phyloP scores from a whole-genome alignment of 768 basidiomycete species.

The Lactarius pseudohatsudake region DNA sequence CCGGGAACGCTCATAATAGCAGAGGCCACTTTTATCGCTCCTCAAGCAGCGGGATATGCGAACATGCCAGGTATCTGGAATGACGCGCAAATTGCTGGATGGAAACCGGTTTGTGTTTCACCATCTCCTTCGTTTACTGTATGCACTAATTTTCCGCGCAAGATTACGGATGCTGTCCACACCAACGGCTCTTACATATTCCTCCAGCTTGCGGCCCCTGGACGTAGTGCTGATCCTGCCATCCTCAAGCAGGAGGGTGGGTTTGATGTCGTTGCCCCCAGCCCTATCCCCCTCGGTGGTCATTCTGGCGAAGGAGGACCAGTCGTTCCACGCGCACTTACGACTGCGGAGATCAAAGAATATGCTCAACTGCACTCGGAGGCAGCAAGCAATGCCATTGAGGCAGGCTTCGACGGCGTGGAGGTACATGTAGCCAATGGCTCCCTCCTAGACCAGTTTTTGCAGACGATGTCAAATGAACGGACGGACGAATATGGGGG shows the following conservation, averaged over 20 bases:
- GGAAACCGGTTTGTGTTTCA: background rate
- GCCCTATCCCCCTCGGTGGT: background rate
- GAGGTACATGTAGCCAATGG: background rate
- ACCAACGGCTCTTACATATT: background rate
- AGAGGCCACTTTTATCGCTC: background rate
- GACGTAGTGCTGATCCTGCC: background rate
- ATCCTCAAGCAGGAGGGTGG: background rate
- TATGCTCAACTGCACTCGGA: background rate
- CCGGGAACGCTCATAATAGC: background rate
- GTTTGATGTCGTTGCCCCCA: background rate
- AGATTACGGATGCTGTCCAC: background rate
- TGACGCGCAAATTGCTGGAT: background rate
- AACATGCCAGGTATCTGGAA: background rate
- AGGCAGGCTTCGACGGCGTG: background rate
- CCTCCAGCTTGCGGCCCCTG: background rate
- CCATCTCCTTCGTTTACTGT: background rate
- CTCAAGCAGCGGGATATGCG: background rate
- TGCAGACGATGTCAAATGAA: background rate
- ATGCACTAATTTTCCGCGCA: background rate
- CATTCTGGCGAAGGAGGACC: background rate
- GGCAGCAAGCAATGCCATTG: background rate
- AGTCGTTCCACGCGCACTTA: background rate
- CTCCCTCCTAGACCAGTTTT: constrained; percentile 1
- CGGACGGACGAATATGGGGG: background rate
- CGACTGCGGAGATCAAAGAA: background rate